Evolutionary conservation across 2,329 filamentous ascomycete species (phyloP).

Genomic region (Fusarium lyarnte): DNA sequence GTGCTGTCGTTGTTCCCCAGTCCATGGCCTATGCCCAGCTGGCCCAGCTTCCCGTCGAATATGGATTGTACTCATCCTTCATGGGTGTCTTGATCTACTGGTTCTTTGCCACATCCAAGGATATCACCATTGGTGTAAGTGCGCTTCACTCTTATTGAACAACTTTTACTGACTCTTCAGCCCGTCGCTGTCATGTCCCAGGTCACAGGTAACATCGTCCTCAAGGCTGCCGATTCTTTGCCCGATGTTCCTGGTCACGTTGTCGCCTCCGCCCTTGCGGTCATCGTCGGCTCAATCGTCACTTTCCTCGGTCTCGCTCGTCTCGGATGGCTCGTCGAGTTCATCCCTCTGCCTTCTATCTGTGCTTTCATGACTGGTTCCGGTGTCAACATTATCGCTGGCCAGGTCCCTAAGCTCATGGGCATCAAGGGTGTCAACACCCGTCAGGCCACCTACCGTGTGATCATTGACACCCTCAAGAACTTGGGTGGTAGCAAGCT

Average conservation of each 20-base stretch:
- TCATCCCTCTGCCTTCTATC: constrained; percentile 63
- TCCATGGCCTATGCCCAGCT: constrained; percentile 64
- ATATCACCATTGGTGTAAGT: constrained; percentile 85
- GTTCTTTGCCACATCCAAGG: constrained; percentile 96
- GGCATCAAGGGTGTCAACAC: constrained; percentile 62
- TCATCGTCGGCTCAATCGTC: constrained; percentile 61
- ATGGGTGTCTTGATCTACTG: constrained; percentile 96
- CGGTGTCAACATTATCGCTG: constrained; percentile 59
- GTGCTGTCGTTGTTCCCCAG: constrained; percentile 64
- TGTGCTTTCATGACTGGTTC: constrained; percentile 66
- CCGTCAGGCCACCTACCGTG: constrained; percentile 57
- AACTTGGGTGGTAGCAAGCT: constrained; percentile 61
- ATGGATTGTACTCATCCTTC: constrained; percentile 77
- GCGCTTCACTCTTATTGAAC: not conserved
- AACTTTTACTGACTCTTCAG: constrained; percentile 47
- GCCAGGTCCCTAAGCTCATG: constrained; percentile 61
- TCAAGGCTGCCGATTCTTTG: constrained; percentile 49
- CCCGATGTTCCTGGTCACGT: constrained; percentile 54
- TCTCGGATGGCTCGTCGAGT: constrained; percentile 64
- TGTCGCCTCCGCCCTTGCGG: constrained; percentile 58
- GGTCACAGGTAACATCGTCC: constrained; percentile 60
- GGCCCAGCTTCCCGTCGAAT: constrained; percentile 59
- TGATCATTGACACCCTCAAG: constrained; percentile 63
- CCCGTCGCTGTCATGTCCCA: constrained; percentile 65
- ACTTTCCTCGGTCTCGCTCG: constrained; percentile 60